Base-by-base conservation (phyloP, 1,284 basidiomycete genomes). In the Ustilago esculenta region DNA sequence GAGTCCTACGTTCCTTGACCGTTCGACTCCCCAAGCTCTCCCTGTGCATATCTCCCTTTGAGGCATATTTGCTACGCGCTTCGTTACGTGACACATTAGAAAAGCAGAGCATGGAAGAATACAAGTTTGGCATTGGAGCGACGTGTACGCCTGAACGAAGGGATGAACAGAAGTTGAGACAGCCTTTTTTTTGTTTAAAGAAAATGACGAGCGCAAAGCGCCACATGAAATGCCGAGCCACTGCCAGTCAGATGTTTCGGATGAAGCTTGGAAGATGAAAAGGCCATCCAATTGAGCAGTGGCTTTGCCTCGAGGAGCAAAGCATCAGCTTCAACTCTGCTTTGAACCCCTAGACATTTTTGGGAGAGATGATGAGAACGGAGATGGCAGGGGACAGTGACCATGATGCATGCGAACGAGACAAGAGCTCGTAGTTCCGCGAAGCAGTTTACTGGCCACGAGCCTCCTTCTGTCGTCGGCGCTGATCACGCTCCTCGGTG, bases 401-500 rank as follows among this genome's bases (percentile, higher is more conserved):
- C 21, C 23, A 25, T 32, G 32, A 49, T 32, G 49, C 42, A 53
- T 50, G 34, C 44, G 33, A 46, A 40, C n/a, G n/a, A n/a, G n/a
- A n/a, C n/a, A 12, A 8, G 30, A 47, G 17, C n/a, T n/a, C n/a
- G n/a, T 23, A 32, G 18, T 21, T 9, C 15, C 14, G 37, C 36
- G 23, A 33, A 30, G 45, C 47, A 41, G 18, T 33, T 69, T 69
- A 69, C 66, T 69, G 59, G 53, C 60, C 56, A 55, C 60, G 66
- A 17, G 66, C 66, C 67, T 79, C 75, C 66, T 70, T 66, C 74
- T 77, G 73, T 60, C 76, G 75, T 29, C 73, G 54, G 35, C 65
- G 65, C 72, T 81, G 82, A 72, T 83, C 83, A 66, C 83, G 82
- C 80, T 83, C 83, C 76, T 84, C 83, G n/a, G 83, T 77, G 63